Conservation (phyloP, 495 filamentous ascomycete species). For the Penicillium parvum region DNA sequence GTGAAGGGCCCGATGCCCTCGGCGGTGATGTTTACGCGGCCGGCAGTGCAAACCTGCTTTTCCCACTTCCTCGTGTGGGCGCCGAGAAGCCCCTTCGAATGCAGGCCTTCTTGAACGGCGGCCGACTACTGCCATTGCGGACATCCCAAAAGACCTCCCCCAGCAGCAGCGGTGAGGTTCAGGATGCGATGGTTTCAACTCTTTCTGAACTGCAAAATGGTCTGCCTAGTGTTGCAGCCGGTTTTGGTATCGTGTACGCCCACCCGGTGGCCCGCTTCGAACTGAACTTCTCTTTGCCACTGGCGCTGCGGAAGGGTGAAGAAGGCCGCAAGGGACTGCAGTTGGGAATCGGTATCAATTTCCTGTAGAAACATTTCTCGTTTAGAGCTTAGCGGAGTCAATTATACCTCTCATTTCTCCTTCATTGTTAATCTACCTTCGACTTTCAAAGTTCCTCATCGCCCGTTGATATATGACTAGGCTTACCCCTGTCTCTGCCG, state of each 20-base stretch:
- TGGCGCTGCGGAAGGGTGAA: conserved; percentile 77
- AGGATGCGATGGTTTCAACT: conserved; percentile 47
- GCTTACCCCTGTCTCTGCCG: too few species aligned
- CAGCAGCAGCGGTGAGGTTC: conserved; percentile 51
- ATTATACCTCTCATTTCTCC: conserved; percentile 12
- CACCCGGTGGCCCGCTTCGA: conserved; percentile 90
- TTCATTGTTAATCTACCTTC: background rate
- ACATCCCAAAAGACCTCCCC: conserved; percentile 49
- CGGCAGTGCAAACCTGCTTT: conserved; percentile 73
- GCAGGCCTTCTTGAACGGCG: conserved; percentile 88
- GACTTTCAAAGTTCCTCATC: too few species aligned
- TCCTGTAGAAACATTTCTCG: conserved; percentile 56
- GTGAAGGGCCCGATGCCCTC: conserved; percentile 76
- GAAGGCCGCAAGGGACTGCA: conserved; percentile 85
- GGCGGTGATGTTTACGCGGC: conserved; percentile 91
- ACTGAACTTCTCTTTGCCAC: conserved; percentile 85
- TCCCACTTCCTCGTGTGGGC: conserved; percentile 77
- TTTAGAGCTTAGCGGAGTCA: conserved; percentile 18
- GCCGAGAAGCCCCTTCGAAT: conserved; percentile 78
- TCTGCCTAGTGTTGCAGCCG: conserved; percentile 80
- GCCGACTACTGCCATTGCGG: conserved; percentile 73
- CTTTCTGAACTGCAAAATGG: conserved; percentile 64
- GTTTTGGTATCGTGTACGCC: conserved; percentile 88
- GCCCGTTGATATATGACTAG: too few species aligned
- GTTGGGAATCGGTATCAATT: conserved; percentile 90